These are phyloP conservation scores for Talaromyces sp. DNA, from an alignment of 2,329 filamentous ascomycete genomes.

Conservation along the genomic window DNA sequence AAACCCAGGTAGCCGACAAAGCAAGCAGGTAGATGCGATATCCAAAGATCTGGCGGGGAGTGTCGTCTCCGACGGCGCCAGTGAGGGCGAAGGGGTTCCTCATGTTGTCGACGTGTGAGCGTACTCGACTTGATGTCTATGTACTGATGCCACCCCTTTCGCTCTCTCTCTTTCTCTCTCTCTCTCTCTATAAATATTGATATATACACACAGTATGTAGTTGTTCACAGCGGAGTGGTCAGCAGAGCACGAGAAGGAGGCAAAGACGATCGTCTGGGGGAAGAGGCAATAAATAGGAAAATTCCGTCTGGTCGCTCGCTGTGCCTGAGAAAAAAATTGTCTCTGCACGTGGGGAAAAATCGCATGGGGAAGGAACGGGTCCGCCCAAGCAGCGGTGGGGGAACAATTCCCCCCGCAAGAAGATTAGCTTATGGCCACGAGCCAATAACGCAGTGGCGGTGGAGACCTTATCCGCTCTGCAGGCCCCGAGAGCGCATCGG, in stretches of 20 bases:
- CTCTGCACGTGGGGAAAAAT: not conserved
- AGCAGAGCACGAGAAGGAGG: not conserved
- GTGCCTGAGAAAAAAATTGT: not conserved
- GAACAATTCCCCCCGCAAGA: too few species aligned
- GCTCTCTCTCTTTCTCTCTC: too few species aligned
- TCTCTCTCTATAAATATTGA: too few species aligned
- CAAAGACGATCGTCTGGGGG: not conserved
- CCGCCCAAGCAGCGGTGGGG: not conserved
- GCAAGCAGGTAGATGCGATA: constrained; percentile 10
- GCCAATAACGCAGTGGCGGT: not conserved
- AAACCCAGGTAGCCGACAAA: constrained; percentile 8
- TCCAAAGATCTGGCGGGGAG: constrained; percentile 2
- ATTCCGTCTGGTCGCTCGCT: not conserved
- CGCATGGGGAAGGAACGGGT: not conserved
- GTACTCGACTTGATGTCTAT: too few species aligned
- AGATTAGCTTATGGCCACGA: not conserved
- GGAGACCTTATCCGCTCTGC: not conserved
- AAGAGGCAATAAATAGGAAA: not conserved
- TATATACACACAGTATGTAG: too few species aligned
- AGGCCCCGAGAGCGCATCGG: not conserved
- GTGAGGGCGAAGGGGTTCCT: constrained; percentile 13
- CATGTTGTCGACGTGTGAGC: not conserved
- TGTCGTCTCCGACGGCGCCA: not conserved
- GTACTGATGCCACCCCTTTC: too few species aligned
- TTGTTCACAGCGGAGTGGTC: not conserved